Base-by-base conservation (phyloP, 1,284 basidiomycete genomes). In the Golubevia sp. region DNA sequence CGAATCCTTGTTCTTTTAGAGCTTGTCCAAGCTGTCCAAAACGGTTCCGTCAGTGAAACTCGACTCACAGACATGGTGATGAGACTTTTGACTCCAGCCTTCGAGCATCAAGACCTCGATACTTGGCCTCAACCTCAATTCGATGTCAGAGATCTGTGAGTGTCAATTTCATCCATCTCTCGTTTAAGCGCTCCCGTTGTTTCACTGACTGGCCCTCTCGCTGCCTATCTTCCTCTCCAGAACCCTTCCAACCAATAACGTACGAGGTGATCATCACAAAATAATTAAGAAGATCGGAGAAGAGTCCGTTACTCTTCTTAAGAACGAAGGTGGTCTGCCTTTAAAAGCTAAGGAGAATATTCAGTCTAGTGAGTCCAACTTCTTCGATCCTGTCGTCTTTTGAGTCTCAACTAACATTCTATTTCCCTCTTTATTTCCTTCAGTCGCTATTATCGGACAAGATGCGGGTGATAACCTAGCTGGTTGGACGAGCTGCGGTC, bases 11-110 rank as follows among this genome's bases (percentile, higher is more conserved):
- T n/a, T n/a, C n/a, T n/a, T n/a, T n/a, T n/a, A n/a, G 75, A 74
- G 23, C 68, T 79, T 0, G 72, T 70, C 18, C 59, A 55, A 2
- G 78, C 73, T 2, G 72, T 85, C 62, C 60, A 71, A 54, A 85
- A 85, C 56, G 79, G 81, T 27, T 74, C 80, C 0, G 77, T 85
- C 1, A 69, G 77, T 2, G 65, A 66, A 3, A 67, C 73, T 8
- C 71, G 84, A 20, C 59, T 85, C 69, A 59, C 51, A 15, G 73
- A 73, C 70, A 82, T 82, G 74, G 76, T 80, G 20, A 70, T 70
- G 2, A 81, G 84, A n/a, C 61, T 84, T 24, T 67, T 85, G 5
- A 78, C 83, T 18, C 71, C 71, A 2, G 80, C 69, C 67, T 84
- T 74, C 52, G 74, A 78, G 62, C 23, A 15, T 50, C 23, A 51